Evolutionary conservation across 2,329 filamentous ascomycete genomes (phyloP), one percentile per base, ranked within the genome.

Genomic region (Pseudogymnoascus verrucosus): DNA sequence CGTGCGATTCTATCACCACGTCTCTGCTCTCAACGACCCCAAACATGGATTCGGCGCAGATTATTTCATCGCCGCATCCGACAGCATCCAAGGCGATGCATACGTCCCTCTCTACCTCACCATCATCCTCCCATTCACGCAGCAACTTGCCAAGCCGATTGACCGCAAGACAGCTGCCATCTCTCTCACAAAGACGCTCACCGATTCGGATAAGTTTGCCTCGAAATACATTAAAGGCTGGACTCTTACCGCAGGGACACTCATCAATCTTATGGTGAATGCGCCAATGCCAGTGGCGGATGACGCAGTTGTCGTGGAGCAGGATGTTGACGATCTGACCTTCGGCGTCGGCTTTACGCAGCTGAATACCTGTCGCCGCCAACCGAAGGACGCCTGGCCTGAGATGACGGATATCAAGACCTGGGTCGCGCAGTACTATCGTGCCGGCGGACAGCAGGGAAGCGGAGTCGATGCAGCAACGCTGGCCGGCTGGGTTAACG

Each of bases 271-370:
- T 12, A 82, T 99, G 6, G 89, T 93, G 73, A 96, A 96, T 76
- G 91, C 93, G 26, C 93, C 93, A 1, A 78, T 83, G 5, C 78
- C 80, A 14, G 84, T 88, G 1, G 78, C 82, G 37, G 87, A 88
- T 64, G 88, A 91, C 67, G 91, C 96, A 68, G 78, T 90, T 61
- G 88, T 96, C 67, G 84, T 86, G 10, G 95, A 98, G 73, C 88
- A 91, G 2, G 93, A 98, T 71, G 90, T 96, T 26, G 95, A 99
- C 71, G 95, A 99, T 74, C 87, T 97, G 68, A 89, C 91, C 28
- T 99, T 99, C 72, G 95, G 95, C 26, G 87, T 97, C 68, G 93
- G 92, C 7, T 99, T 96, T 77, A 98, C 95, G 0, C 88, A 90
- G 34, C 83, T 99, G 67, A 96, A 93, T 78, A 97, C 93, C 0